phyloP scores from a whole-genome alignment of 1,284 basidiomycete species.

The Quambalaria eucalypti region DNA sequence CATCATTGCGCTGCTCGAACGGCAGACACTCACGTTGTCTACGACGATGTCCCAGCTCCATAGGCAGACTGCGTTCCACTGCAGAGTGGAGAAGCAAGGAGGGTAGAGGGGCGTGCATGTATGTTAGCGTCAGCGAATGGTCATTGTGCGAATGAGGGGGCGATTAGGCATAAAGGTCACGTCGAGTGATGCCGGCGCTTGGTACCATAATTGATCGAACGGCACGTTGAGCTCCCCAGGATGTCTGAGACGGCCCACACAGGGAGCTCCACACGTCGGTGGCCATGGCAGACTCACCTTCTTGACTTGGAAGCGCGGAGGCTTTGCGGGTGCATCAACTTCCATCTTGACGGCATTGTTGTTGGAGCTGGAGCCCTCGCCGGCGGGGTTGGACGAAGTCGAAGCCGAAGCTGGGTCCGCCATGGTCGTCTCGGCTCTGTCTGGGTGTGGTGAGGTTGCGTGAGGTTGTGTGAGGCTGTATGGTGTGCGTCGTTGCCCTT shows the following conservation, averaged over 20 bases:
- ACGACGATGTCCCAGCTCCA: conserved; percentile 47
- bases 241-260: too few relatives aligned
- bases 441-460: too few relatives aligned
- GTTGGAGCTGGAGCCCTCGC: not conserved
- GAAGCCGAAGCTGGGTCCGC: not conserved
- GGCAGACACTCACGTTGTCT: conserved; percentile 38
- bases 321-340: conserved; percentile 13
- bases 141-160: not conserved
- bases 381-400: not conserved
- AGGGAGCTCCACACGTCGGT: too few relatives aligned
- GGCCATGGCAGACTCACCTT: too few relatives aligned
- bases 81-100: conserved; percentile 1
- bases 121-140: not conserved
- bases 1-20: not conserved
- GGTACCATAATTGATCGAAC: not conserved
- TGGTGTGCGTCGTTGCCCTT: not conserved
- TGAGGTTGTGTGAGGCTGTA: too few relatives aligned
- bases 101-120: not conserved
- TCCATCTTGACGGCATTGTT: conserved; percentile 8
- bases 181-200: not conserved
- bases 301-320: conserved; percentile 44
- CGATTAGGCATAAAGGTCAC: not conserved
- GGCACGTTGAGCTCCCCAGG: too few relatives aligned
- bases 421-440: not conserved
- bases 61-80: conserved; percentile 46